Base-by-base conservation (phyloP, 2,329 filamentous ascomycete genomes). In the Hypoxylon sp. region DNA sequence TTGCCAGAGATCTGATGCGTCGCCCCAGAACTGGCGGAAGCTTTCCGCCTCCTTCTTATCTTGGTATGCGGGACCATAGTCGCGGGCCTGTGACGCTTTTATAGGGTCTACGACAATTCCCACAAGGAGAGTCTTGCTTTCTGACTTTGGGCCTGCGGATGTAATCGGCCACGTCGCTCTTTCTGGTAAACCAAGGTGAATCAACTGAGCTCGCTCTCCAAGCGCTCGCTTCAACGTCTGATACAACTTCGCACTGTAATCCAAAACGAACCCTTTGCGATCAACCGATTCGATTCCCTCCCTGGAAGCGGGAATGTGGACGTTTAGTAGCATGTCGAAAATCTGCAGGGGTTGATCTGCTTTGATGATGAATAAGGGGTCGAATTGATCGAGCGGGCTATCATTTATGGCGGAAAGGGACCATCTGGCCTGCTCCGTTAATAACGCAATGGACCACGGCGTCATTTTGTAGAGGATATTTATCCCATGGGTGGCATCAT, bases 11-110 rank as follows among this genome's bases (percentile, higher is more conserved):
- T 99, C 96, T 1, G 96, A 88, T 76, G 96, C 97, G 8, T 95
- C 91, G 5, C 95, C 96, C 96, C 96, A 99, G 76, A 99, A 98
- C 32, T 90, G 87, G 33, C 93, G 91, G 77, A 97, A 99, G n/a
- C 30, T 85, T 85, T 8, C 89, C 88, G 22, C 93, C 68, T 93
- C 92, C 68, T 91, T 89, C 78, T 95, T 93, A 65, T 96, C 87
- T 75, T 98, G 94, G 1, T 93, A 92, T 0, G 90, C 81, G 4
- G 96, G 96, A 0, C 96, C 96, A 76, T 93, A 92, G 70, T 99
- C 96, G 67, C 97, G 91, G 48, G 89, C 85, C 30, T 94, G 90
- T 58, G 85, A 82, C 73, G 91, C 89, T 71, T 93, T 91, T 36
- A 86, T 83, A 0, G 91, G 84, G 71, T 97, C 88, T 49, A 95